Evolutionary conservation across 1,139 yeast genomes (phyloP), one percentile per base, ranked within the genome.

Genomic region (Suhomyces bolitotheri): DNA sequence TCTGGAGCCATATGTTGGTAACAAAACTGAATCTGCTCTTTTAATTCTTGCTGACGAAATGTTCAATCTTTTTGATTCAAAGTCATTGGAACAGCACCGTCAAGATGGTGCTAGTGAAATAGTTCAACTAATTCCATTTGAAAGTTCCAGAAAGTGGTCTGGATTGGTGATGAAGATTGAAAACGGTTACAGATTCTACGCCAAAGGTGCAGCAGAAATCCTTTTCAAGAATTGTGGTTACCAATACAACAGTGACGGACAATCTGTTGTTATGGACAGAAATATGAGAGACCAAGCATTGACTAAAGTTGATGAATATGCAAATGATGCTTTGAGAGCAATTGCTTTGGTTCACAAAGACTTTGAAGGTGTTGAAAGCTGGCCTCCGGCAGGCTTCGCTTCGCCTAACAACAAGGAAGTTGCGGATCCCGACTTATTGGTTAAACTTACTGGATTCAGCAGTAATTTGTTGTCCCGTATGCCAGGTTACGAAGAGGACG

Each of bases 181-280:
- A 4, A 57, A 66, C 24, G 76, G 76, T 2, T 83, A 62, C 59
- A 73, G 94, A 41, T 65, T 89, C 36, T 82, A 77, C 43, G 69
- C 86, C 43, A 92, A 92, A 64, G 98, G 99, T 44, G 98, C 98
- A 1, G 92, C 97, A 1, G 99, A 92, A 62, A 78, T 90, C 41
- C 73, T 92, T 12, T 73, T 87, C 48, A 71, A 72, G 34, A 67
- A 74, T 45, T 85, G 96, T 58, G 71, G 71, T 43, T 43, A 57
- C 55, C 49, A 64, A 52, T 41, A 46, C 13, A 47, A 55, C 15
- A 42, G 65, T 14, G 60, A 66, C 30, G 69, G 69, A 7, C 44
- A 54, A n/a, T 27, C 50, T 4, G 39, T 49, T 8, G 36, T 54
- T 27, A 52, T 65, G 47, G 58, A 55, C 35, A 49, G 73, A 29